A percentile compares a stretch with the other conserved stretches of the same genome.
Conservation (phyloP, 495 filamentous ascomycete species). For the Penicillium paxilli region DNA sequence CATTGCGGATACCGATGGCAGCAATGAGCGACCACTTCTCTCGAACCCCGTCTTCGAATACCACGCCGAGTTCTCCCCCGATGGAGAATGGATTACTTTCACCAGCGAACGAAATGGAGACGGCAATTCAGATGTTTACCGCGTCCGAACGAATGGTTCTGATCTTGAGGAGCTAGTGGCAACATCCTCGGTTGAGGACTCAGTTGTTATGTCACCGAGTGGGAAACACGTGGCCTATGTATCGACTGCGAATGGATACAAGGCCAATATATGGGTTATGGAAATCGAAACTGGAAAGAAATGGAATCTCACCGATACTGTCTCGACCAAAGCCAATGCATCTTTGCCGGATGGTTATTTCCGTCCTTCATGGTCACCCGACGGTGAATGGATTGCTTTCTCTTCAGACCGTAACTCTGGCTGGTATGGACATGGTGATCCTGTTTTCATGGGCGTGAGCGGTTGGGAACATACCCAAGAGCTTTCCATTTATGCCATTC, state of each 20-base stretch:
- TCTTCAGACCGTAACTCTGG: conserved; percentile 12
- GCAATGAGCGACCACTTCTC: conserved; percentile 30
- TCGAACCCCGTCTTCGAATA: conserved; percentile 33
- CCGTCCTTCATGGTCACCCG: conserved; percentile 14
- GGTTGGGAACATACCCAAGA: conserved; percentile 38
- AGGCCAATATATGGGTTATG: conserved; percentile 29
- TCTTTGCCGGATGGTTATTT: conserved; percentile 29
- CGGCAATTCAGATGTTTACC: conserved; percentile 33
- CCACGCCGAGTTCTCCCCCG: conserved; percentile 33
- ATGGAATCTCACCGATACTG: conserved; percentile 28
- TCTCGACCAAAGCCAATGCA: conserved; percentile 6
- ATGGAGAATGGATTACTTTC: conserved; percentile 32
- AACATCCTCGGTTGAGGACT: conserved; percentile 26
- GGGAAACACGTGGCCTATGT: conserved; percentile 26
- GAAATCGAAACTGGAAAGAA: conserved; percentile 22
- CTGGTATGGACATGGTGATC: conserved; percentile 27
- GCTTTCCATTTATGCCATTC: conserved; percentile 28
- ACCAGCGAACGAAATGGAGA: conserved; percentile 30
- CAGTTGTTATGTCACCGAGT: conserved; percentile 28
- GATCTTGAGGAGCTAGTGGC: conserved; percentile 22
- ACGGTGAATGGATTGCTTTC: conserved; percentile 15
- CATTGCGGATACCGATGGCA: conserved; percentile 33
- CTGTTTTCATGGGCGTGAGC: conserved; percentile 12
- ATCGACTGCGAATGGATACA: conserved; percentile 23
- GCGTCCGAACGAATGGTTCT: conserved; percentile 24